Evolutionary conservation across 352 stramenopile species (phyloP).

Genomic region (Plasmopara muralis): DNA sequence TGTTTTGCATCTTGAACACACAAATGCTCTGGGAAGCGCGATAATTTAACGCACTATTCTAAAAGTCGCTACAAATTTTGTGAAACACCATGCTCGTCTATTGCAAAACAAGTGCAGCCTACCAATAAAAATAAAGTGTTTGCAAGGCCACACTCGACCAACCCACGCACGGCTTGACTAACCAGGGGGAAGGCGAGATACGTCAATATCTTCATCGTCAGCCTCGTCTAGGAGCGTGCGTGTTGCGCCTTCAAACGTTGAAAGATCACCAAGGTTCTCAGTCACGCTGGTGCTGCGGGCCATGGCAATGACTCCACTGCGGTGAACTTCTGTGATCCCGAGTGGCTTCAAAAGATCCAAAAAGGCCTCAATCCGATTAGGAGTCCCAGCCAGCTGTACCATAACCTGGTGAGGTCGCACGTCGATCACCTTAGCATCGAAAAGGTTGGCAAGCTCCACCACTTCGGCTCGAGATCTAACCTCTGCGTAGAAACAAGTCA

Average conservation of each 20-base stretch:
- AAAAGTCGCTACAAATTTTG: too few species aligned
- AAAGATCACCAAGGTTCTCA: slow-evolving; percentile 56
- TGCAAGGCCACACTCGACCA: background rate
- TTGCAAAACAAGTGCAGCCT: too few species aligned
- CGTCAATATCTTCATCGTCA: slow-evolving; percentile 57
- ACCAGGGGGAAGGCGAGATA: slow-evolving; percentile 57
- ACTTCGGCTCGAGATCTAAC: slow-evolving; percentile 62
- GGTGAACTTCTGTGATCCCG: slow-evolving; percentile 80
- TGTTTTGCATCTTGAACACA: too few species aligned
- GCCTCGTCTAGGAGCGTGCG: slow-evolving; percentile 60
- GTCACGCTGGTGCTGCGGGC: slow-evolving; percentile 57
- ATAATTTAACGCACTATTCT: too few species aligned
- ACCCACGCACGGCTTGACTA: slow-evolving; percentile 16
- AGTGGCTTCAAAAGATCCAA: slow-evolving; percentile 76
- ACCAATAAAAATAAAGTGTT: too few species aligned
- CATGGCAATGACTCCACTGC: slow-evolving; percentile 82
- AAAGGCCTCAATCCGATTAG: slow-evolving; percentile 73
- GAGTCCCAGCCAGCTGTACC: slow-evolving; percentile 74
- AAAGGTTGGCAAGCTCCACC: slow-evolving; percentile 74
- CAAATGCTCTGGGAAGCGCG: too few species aligned
- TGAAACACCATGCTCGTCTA: too few species aligned
- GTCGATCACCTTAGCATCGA: slow-evolving; percentile 84
- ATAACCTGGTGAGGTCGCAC: slow-evolving; percentile 78
- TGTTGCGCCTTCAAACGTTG: slow-evolving; percentile 68
- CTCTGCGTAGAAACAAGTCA: slow-evolving; percentile 28